phyloP scores from a whole-genome alignment of 1,284 basidiomycete genomes.

The Crepidotus sp. region DNA sequence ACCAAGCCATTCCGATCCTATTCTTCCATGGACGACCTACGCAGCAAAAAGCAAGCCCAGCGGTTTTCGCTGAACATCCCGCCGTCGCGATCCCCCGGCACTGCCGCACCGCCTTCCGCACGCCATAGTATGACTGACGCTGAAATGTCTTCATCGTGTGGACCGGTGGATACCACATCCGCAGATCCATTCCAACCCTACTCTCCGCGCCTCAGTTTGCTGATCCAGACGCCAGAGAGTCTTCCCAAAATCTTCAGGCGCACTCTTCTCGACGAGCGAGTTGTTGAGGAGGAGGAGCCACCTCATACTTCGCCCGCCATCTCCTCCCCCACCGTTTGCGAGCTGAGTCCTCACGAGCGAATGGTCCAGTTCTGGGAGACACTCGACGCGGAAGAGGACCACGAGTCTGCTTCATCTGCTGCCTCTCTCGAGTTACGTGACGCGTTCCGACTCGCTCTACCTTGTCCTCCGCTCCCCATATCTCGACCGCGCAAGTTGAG shows the following conservation, averaged over 20 bases:
- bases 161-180: background rate
- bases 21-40: constrained; percentile 16
- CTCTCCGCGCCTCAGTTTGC: constrained; percentile 7
- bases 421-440: constrained; percentile 15
- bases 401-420: constrained; percentile 4
- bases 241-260: constrained; percentile 18
- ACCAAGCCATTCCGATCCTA: constrained; percentile 5
- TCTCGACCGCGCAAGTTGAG: constrained; percentile 23
- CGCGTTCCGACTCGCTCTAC: constrained; percentile 11
- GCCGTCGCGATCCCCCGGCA: constrained; percentile 4
- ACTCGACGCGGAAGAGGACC: constrained; percentile 23
- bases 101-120: background rate
- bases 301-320: constrained; percentile 8
- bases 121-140: background rate
- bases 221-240: constrained; percentile 16
- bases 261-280: constrained; percentile 14
- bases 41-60: constrained; percentile 1
- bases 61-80: constrained; percentile 13
- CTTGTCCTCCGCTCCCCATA: constrained; percentile 14
- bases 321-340: constrained; percentile 17
- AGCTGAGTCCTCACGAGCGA: constrained; percentile 23
- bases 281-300: constrained; percentile 11
- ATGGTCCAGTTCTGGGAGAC: constrained; percentile 28
- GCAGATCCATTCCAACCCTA: background rate
- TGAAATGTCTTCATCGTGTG: constrained; percentile 5